Base-by-base conservation (phyloP, 441 rosid species). In the Adansonia rubrostipa region DNA sequence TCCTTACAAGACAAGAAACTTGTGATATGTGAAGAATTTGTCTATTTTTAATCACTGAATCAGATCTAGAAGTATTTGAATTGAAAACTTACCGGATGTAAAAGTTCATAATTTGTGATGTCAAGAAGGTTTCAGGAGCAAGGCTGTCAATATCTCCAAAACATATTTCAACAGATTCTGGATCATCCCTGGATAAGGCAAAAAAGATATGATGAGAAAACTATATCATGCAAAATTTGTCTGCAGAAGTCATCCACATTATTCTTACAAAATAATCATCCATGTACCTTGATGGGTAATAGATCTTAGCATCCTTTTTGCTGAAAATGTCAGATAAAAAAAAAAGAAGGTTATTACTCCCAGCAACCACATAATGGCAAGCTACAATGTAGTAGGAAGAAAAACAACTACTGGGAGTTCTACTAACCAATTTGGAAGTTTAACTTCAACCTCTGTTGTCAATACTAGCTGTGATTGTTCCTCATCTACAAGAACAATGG, bases 241-340 rank as follows among this genome's bases (percentile, higher is more conserved):
- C 63, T 9, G 77, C 70, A 63, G 63, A 64, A 73, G 44, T 65
- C 24, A 63, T 33, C 75, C 44, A n/a, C 28, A 40, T 36, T 57
- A 44, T 17, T 58, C 75, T 44, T 64, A 57, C 40, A 14, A 33
- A 33, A 33, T 4, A 24, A 40, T 11, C 48, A 7, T 63, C 71
- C 99, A 10, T 17, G 77, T 82, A 96, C 99, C 99, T 88, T 63
- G 99, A 89, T 54, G 99, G 99, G 76, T 91, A 95, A 83, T 85
- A 86, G 71, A 95, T 88, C 69, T 24, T 89, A 36, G 85, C 82
- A 66, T 82, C 91, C 80, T 77, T 88, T 84, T 84, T 79, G 80
- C 98, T 92, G 92, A 83, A 88, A 33, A 33, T 28, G 67, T 78
- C 63, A 83, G 71, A 79, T 74, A 72, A 82, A 33, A 33, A 33